Evolutionary conservation across 1,139 yeast genomes (phyloP).

Genomic region (Geotrichum citri-aurantii): DNA sequence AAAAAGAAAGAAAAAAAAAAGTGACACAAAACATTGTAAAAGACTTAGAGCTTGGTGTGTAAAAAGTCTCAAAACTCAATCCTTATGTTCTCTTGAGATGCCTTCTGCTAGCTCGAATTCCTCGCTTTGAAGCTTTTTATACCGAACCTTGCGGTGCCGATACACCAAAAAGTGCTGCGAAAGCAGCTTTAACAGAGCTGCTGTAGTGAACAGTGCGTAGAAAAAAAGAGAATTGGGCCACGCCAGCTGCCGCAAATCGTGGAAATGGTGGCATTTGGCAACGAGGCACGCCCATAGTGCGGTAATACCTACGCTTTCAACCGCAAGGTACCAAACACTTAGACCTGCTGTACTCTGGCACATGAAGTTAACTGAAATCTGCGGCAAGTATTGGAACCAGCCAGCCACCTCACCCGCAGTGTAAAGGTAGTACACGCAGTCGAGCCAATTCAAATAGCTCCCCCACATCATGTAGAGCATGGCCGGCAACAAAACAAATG

Average conservation of each 20-base stretch:
- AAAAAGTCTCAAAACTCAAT: neutral
- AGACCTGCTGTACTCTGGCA: conserved; percentile 17
- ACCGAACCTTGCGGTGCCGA: conserved; percentile 4
- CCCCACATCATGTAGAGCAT: neutral
- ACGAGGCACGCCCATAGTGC: conserved; percentile 2
- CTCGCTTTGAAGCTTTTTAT: neutral
- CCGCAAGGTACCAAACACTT: neutral
- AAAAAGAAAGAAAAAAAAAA: too few species aligned
- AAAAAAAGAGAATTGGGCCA: conserved; percentile 13
- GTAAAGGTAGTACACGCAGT: conserved; percentile 22
- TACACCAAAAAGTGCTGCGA: conserved; percentile 8
- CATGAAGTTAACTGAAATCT: conserved; percentile 22
- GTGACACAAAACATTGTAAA: neutral
- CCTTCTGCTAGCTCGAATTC: neutral
- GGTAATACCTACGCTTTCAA: conserved; percentile 5
- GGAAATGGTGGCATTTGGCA: neutral
- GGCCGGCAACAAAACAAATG: neutral
- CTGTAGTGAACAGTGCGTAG: neutral
- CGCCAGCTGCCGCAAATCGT: conserved; percentile 2
- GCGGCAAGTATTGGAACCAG: conserved; percentile 19
- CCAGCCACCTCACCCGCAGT: conserved; percentile 18
- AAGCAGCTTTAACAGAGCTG: neutral
- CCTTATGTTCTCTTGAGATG: neutral
- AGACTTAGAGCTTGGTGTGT: neutral
- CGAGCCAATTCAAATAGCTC: conserved; percentile 19